These are phyloP conservation scores for Phaeoacremonium minimum DNA, from an alignment of 2,329 filamentous ascomycete species.

Conservation along the genomic window DNA sequence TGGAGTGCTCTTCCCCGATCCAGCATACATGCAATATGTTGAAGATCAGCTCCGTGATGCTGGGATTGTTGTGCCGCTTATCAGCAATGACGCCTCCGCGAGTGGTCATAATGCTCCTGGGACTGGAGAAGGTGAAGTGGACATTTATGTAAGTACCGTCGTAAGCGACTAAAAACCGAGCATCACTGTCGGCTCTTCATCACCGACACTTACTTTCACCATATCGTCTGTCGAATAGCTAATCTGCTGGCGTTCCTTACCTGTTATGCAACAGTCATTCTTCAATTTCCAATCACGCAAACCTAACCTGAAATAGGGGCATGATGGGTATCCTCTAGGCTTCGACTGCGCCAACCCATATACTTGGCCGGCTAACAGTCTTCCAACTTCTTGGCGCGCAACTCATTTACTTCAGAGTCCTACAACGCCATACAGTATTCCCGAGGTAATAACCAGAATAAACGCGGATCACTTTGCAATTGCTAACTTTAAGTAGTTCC, in stretches of 20 bases:
- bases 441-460: no score
- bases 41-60: slow-evolving; percentile 65
- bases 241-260: no score
- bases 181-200: no score
- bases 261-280: no score
- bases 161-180: background rate
- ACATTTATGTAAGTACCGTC: slow-evolving; percentile 45
- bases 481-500: slow-evolving; percentile 1
- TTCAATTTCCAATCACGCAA: no score
- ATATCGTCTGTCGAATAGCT: no score
- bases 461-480: no score
- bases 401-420: slow-evolving; percentile 58
- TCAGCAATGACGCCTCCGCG: slow-evolving; percentile 66
- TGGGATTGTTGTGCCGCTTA: slow-evolving; percentile 71
- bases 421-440: slow-evolving; percentile 59
- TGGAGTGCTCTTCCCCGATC: slow-evolving; percentile 55
- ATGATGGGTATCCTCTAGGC: slow-evolving; percentile 60
- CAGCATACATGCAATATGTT: slow-evolving; percentile 66
- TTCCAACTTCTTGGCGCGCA: slow-evolving; percentile 53
- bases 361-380: slow-evolving; percentile 50
- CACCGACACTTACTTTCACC: no score
- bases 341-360: slow-evolving; percentile 59
- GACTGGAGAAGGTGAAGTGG: slow-evolving; percentile 43
- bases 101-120: slow-evolving; percentile 61
- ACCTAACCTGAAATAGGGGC: no score